Conservation (phyloP, 2,329 filamentous ascomycete genomes). For the Phialemonium atrogriseum region DNA sequence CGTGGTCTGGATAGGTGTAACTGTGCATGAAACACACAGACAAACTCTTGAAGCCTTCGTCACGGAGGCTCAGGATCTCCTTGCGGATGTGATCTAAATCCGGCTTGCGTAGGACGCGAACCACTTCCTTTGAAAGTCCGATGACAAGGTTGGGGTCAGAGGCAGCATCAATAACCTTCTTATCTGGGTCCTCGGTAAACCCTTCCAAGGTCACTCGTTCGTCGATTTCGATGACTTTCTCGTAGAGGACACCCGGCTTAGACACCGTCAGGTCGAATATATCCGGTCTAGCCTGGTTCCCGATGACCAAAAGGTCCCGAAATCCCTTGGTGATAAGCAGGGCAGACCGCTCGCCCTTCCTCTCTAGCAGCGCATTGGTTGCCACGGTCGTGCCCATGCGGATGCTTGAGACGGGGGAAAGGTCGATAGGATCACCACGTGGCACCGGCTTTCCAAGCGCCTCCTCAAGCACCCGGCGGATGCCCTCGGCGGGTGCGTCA, state of each 20-base stretch:
- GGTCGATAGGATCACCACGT: slow-evolving; percentile 15
- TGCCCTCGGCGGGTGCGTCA: slow-evolving; percentile 67
- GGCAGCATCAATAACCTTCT: slow-evolving; percentile 35
- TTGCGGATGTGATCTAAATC: slow-evolving; percentile 42
- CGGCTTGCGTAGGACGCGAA: slow-evolving; percentile 56
- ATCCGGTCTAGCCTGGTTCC: slow-evolving; percentile 63
- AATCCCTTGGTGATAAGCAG: slow-evolving; percentile 66
- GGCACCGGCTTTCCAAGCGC: slow-evolving; percentile 21
- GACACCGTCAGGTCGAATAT: slow-evolving; percentile 66
- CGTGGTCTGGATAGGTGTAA: slow-evolving; percentile 13
- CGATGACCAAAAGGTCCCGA: slow-evolving; percentile 62
- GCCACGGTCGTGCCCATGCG: slow-evolving; percentile 77
- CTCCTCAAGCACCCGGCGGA: slow-evolving; percentile 38
- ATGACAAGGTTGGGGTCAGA: slow-evolving; percentile 33
- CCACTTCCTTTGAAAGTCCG: slow-evolving; percentile 59
- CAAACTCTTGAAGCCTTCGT: slow-evolving; percentile 41
- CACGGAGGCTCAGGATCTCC: slow-evolving; percentile 52
- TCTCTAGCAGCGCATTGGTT: slow-evolving; percentile 67
- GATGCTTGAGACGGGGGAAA: slow-evolving; percentile 29
- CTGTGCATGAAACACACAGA: slow-evolving; percentile 25
- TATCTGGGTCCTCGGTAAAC: slow-evolving; percentile 61
- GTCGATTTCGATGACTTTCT: slow-evolving; percentile 63
- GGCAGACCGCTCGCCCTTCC: slow-evolving; percentile 64
- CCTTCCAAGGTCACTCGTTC: slow-evolving; percentile 68
- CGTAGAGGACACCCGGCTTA: slow-evolving; percentile 61